Conservation (phyloP, 805 yeast species). For the Myxozyma lipomycoides region DNA sequence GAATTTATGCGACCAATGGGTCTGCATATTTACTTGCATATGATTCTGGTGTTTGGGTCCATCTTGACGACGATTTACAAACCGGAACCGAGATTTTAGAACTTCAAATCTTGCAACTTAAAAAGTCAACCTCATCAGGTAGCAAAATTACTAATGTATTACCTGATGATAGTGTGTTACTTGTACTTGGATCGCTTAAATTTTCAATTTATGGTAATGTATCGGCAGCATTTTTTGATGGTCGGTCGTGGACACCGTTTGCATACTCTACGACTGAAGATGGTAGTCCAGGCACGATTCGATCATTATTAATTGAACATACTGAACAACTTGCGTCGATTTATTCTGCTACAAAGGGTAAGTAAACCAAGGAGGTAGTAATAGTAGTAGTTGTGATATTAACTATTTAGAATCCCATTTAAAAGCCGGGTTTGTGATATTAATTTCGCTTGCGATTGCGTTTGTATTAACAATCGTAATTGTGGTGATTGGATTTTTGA, state of each 20-base stretch:
- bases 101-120: slow-evolving; percentile 43
- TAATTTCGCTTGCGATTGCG: slow-evolving; percentile 65
- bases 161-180: slow-evolving; percentile 46
- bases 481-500: slow-evolving; percentile 43
- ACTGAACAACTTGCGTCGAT: slow-evolving; percentile 22
- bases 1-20: slow-evolving; percentile 42
- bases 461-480: slow-evolving; percentile 48
- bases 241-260: slow-evolving; percentile 64
- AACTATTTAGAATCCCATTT: slow-evolving; percentile 28
- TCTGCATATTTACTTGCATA: slow-evolving; percentile 38
- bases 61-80: slow-evolving; percentile 30
- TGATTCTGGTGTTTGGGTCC: slow-evolving; percentile 26
- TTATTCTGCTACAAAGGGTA: background rate
- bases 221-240: slow-evolving; percentile 62
- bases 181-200: slow-evolving; percentile 56
- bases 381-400: background rate
- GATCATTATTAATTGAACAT: slow-evolving; percentile 36
- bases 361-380: background rate
- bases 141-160: slow-evolving; percentile 34
- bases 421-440: slow-evolving; percentile 60
- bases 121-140: background rate
- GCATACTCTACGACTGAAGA: slow-evolving; percentile 44
- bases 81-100: slow-evolving; percentile 44
- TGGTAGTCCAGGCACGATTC: slow-evolving; percentile 30
- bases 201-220: slow-evolving; percentile 51